A percentile compares a stretch with the other conserved stretches of the same genome.
These are phyloP conservation scores for Pseudozyma pruni DNA, from an alignment of 1,284 basidiomycete genomes.

Conservation along the genomic window DNA sequence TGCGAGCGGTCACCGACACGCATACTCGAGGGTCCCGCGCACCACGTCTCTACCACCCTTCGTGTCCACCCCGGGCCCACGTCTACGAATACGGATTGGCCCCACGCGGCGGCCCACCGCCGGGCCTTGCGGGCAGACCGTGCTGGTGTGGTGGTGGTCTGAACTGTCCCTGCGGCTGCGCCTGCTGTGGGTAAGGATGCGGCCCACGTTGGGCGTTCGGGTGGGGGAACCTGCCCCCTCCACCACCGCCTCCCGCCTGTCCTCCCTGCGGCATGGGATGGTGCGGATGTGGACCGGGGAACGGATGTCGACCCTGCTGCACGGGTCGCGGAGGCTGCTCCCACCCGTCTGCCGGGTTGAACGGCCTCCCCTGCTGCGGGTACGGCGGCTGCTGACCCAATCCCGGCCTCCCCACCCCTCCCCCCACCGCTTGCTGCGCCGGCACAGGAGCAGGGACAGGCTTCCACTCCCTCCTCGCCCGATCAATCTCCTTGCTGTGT, in stretches of 20 bases:
- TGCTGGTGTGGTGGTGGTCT: no score
- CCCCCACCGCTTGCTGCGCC: background rate
- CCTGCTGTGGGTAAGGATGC: constrained; percentile 3
- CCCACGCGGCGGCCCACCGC: background rate
- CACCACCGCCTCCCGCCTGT: background rate
- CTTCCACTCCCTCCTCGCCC: constrained; percentile 49
- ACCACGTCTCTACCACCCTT: no score
- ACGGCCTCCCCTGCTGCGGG: constrained; percentile 5
- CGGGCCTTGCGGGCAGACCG: background rate
- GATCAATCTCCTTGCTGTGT: constrained; percentile 64
- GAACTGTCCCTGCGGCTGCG: background rate
- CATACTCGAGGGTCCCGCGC: no score
- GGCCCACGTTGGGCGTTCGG: constrained; percentile 1
- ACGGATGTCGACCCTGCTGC: constrained; percentile 5
- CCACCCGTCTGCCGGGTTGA: constrained; percentile 1
- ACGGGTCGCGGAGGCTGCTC: background rate
- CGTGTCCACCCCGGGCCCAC: background rate
- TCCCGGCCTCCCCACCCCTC: background rate
- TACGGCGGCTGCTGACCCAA: background rate
- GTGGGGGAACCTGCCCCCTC: constrained; percentile 7
- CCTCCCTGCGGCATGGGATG: no score
- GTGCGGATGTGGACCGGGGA: constrained; percentile 6
- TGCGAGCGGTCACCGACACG: no score
- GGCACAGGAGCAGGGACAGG: constrained; percentile 8
- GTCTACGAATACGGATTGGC: constrained; percentile 4